Conservation (phyloP, 345 rosid species). For the Dipteronia dyeriana region DNA sequence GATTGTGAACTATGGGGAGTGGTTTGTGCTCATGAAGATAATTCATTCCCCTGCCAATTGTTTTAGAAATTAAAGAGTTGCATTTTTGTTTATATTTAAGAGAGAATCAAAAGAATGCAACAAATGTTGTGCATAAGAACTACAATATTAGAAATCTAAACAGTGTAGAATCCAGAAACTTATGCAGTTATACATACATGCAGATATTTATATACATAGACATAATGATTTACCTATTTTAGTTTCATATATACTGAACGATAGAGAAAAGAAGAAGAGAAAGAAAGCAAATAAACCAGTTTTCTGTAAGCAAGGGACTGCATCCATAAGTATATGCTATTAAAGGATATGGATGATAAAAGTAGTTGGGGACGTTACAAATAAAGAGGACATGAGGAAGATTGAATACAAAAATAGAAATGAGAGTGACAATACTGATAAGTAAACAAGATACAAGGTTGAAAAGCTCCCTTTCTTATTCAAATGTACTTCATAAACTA, state of each 20-base stretch:
- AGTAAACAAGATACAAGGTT: too few species aligned
- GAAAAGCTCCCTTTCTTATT: too few species aligned
- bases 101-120: background rate
- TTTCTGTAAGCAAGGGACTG: too few species aligned
- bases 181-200: background rate
- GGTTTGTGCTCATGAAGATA: constrained; percentile 70
- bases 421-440: too few species aligned
- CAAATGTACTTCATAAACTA: too few species aligned
- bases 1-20: constrained; percentile 56
- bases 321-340: too few species aligned
- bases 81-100: background rate
- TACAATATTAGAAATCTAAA: background rate
- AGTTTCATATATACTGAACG: background rate
- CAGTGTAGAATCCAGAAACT: background rate
- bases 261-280: too few species aligned
- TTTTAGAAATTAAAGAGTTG: background rate
- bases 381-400: too few species aligned
- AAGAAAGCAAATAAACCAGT: too few species aligned
- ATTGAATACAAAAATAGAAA: too few species aligned
- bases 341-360: too few species aligned
- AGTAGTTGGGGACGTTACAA: too few species aligned
- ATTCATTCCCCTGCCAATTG: constrained; percentile 56
- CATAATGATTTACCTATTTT: background rate
- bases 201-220: background rate
- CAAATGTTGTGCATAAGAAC: background rate